Percentiles rank a stretch among this genome's conserved stretches.
These are phyloP conservation scores for Lentithecium fluviatile DNA, from an alignment of 495 filamentous ascomycete genomes.

Conservation along the genomic window DNA sequence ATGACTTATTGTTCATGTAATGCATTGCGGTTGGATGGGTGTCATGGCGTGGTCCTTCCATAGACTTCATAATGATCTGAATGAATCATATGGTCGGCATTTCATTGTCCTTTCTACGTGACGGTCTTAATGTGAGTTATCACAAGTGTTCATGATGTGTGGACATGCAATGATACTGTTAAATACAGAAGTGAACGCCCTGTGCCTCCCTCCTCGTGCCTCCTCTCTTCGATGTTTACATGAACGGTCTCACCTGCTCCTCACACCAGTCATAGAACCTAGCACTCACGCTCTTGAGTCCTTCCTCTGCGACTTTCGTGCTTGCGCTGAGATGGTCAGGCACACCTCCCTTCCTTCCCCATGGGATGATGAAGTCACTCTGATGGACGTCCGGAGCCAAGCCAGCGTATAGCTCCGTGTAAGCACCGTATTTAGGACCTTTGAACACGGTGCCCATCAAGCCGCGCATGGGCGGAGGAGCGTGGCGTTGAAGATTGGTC, in stretches of 20 bases:
- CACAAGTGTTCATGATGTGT: neutral
- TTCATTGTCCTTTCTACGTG: too few species aligned
- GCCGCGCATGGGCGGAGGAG: slow-evolving; percentile 21
- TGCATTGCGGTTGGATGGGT: slow-evolving; percentile 32
- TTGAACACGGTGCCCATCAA: slow-evolving; percentile 40
- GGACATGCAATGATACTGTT: neutral
- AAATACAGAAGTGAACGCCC: too few species aligned
- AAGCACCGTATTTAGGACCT: slow-evolving; percentile 45
- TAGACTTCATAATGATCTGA: slow-evolving; percentile 36
- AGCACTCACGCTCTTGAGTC: slow-evolving; percentile 25
- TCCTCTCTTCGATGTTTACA: neutral
- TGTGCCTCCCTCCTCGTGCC: too few species aligned
- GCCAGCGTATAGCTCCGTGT: slow-evolving; percentile 49
- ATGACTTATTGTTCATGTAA: slow-evolving; percentile 19
- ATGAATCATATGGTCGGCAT: slow-evolving; percentile 21
- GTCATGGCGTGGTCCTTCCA: slow-evolving; percentile 35
- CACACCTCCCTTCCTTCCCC: slow-evolving; percentile 41
- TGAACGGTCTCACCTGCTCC: slow-evolving; percentile 26
- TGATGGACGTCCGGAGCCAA: slow-evolving; percentile 44
- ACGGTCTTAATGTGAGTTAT: neutral
- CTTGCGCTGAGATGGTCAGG: slow-evolving; percentile 39
- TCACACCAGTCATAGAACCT: slow-evolving; percentile 45
- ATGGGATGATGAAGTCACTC: slow-evolving; percentile 45
- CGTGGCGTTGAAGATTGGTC: slow-evolving; percentile 47
- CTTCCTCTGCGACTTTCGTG: slow-evolving; percentile 45